Base-by-base conservation (phyloP, 768 basidiomycete species). In the Tephrocybe sp. region DNA sequence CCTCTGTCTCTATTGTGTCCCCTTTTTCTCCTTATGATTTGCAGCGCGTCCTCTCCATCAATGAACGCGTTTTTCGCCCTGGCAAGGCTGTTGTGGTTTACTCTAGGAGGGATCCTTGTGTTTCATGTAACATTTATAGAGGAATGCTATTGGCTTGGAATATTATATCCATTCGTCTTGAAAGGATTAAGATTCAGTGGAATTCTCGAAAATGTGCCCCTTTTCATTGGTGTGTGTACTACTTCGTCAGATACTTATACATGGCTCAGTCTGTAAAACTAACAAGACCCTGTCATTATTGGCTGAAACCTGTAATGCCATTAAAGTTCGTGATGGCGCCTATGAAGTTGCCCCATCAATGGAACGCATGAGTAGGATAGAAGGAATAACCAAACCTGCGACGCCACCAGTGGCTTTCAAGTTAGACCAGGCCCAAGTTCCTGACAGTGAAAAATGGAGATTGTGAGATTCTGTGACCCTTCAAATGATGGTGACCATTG, bases 391-490 rank as follows among this genome's bases (percentile, higher is more conserved):
- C 62, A 45, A 45, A 41, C 78, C 75, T 14, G 64, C 60, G 21
- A 62, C 51, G 15, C 81, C 81, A 2, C 83, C 83, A 0, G 65
- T 63, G 20, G 73, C 69, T 32, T 62, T 63, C 48, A 85, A 68
- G 14, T 61, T 63, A 4, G 74, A 58, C 80, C 80, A 84, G 57
- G 79, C 62, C 81, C 82, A 84, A 0, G 59, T 62, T 4, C 78
- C 79, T 77, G 33, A 14, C 15, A 33, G 47, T 21, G 20, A 15
- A 33, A 14, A 17, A n/a, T 6, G 37, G 39, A 1, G 38, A 41
- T 3, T 40, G 14, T 38, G 11, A 50, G 44, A 26, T 14, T 12
- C 3, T 20, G 26, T 8, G 20, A 39, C 18, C 41, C 21, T 6
- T 48, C 17, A 14, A 25, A 24, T 1, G 20, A 33, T 10, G 17